Base-by-base conservation (phyloP, 2,329 filamentous ascomycete genomes). In the Cordyceps militaris region DNA sequence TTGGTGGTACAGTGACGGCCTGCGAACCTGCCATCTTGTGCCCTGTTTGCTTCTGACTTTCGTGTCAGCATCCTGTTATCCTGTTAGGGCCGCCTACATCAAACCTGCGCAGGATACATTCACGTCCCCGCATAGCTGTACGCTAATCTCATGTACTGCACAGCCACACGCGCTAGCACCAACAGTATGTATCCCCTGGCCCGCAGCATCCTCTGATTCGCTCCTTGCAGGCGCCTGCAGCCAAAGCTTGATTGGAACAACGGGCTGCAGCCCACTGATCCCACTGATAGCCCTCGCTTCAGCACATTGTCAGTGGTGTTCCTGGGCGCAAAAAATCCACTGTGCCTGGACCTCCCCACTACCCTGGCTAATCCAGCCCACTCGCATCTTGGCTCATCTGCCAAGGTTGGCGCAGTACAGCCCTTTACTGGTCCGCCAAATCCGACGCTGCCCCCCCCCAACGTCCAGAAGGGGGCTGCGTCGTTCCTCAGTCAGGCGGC, bases 321-420 rank as follows among this genome's bases (percentile, higher is more conserved):
- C 30, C 30, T 32, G 30, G 11, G 30, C 30, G 30, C 34, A 8
- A 36, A 9, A n/a, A n/a, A n/a, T n/a, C n/a, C n/a, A n/a, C 34
- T 40, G 32, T 51, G 23, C 48, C 48, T 40, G 21, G 21, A 38
- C 21, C 32, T 32, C 32, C 11, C n/a, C 10, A 19, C 14, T 30
- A 8, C 47, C 44, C 44, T 30, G 44, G 21, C 34, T 11, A n/a
- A n/a, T 23, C 42, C 13, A 26, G 23, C 21, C 42, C 6, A 8
- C 6, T 46, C 43, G 13, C 43, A 9, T 46, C 24, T 14, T 46
- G 16, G 24, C 34, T 16, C 34, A 40, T n/a, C 10, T 24, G 49
- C 51, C 51, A 54, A 54, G 51, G 40, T 54, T 9, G 51, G 51
- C 51, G 42, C 42, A 48, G 53, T n/a, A n/a, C n/a, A n/a, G n/a